Conservation (phyloP, 345 rosid species). For the Bretschneidera sinensis region DNA sequence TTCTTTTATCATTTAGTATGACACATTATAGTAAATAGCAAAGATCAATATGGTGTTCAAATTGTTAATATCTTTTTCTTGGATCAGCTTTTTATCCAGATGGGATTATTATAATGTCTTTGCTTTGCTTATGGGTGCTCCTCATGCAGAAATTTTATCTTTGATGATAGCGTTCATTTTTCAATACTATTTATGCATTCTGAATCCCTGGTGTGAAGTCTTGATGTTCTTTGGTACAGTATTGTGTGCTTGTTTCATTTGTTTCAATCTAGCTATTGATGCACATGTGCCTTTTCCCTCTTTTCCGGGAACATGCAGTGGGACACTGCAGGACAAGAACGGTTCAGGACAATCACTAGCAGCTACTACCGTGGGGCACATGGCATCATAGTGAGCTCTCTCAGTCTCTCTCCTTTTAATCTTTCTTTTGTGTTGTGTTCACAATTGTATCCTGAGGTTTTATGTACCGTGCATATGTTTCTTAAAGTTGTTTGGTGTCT, state of each 20-base stretch:
- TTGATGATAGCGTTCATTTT: neutral
- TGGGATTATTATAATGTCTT: neutral
- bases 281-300: neutral
- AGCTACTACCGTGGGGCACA: slow-evolving; percentile 95
- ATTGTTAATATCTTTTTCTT: neutral
- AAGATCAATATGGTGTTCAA: neutral
- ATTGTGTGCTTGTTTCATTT: neutral
- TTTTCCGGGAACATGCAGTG: slow-evolving; percentile 39
- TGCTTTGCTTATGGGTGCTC: neutral
- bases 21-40: too few species aligned
- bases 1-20: too few species aligned
- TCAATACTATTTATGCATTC: neutral
- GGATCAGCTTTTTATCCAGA: neutral
- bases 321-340: slow-evolving; percentile 96
- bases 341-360: slow-evolving; percentile 87
- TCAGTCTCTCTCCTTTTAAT: neutral
- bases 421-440: neutral
- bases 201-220: neutral
- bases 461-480: neutral
- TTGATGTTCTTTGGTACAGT: neutral
- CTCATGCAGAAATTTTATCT: neutral
- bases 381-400: slow-evolving; percentile 62
- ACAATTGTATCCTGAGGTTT: too few species aligned
- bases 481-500: slow-evolving; percentile 1
- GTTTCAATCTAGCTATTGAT: slow-evolving; percentile 1